Base-by-base conservation (phyloP, 371 early-diverging fungal species). In the Saksenaea oblongispora region DNA sequence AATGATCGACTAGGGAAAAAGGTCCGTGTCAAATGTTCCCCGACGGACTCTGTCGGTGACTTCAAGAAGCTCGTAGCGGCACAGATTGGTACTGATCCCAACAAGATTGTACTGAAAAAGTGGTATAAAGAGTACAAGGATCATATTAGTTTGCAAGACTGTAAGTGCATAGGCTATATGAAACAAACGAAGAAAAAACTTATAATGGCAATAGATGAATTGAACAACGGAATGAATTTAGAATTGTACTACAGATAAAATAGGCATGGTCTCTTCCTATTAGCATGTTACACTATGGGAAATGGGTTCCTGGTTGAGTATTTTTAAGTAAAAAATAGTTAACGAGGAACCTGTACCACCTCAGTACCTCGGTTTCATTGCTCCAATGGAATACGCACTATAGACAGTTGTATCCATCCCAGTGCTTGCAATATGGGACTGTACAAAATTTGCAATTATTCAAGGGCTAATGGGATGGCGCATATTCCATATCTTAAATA, bases 1-100 rank as follows among this genome's bases (percentile, higher is more conserved):
- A 91, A 92, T 83, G 98, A 97, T 80, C 89, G 98, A 66, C 83
- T 95, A 27, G 98, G 98, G 22, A 95, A 95, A 76, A 95, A 95
- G 69, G 93, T 94, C 47, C 81, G 95, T 31, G 95, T 97, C 51
- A 95, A 95, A 74, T 71, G 67, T 71, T 91, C 93, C 66, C 90
- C 90, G 15, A 88, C 87, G 54, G 98, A 97, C 74, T 92, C 94
- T 0, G 83, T 98, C 22, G 92, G 92, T 8, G 95, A 95, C 72
- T 86, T 98, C 36, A 98, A 98, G 71, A 91, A 92, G 72, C 72
- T 96, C 24, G 90, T 95, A 53, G 93, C 97, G 10, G 96, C 95
- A 7, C 96, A 94, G 74, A 94, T 92, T 18, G 98, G 98, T 70
- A 96, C 98, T 7, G 90, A 91, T 61, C 83, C 93, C 42, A 85